Percentiles rank a stretch among this genome's conserved stretches.
Evolutionary conservation across 257 asterid genomes (phyloP).

Genomic region (Forsythia suspensa): DNA sequence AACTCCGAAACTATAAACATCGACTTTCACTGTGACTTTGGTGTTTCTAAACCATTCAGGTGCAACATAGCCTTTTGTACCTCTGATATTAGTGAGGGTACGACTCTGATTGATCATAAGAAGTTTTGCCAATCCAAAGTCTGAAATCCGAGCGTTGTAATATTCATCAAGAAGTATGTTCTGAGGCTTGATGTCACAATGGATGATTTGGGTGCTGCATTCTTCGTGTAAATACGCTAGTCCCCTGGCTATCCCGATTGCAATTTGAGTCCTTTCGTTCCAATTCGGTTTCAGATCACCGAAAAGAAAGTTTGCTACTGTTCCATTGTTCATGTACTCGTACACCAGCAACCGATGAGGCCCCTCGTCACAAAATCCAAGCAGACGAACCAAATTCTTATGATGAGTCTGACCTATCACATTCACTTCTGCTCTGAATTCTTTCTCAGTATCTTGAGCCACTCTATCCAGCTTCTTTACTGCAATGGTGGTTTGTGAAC

Average conservation of each 20-base stretch:
- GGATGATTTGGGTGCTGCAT: constrained; percentile 39
- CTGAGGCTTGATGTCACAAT: constrained; percentile 42
- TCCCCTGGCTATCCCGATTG: constrained; percentile 34
- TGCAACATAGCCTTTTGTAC: constrained; percentile 45
- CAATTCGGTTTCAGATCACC: constrained; percentile 30
- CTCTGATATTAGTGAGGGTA: constrained; percentile 29
- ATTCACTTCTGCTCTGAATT: constrained; percentile 41
- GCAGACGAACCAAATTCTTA: constrained; percentile 37
- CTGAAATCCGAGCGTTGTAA: constrained; percentile 30
- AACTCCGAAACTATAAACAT: constrained; percentile 67
- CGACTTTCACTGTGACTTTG: constrained; percentile 38
- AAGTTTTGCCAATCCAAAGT: constrained; percentile 47
- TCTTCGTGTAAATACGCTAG: constrained; percentile 42
- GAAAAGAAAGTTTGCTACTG: constrained; percentile 28
- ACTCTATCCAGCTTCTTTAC: constrained; percentile 37
- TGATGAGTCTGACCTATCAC: constrained; percentile 41
- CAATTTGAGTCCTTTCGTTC: constrained; percentile 31
- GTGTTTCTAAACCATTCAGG: constrained; percentile 50
- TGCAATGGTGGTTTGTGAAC: constrained; percentile 9
- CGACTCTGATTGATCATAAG: constrained; percentile 33
- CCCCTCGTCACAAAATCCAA: constrained; percentile 37
- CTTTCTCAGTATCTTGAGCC: constrained; percentile 23
- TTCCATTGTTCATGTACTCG: constrained; percentile 40
- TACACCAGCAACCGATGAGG: constrained; percentile 31
- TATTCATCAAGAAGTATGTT: constrained; percentile 44